Evolutionary conservation across 176 grass and related monocot genomes (phyloP).

Genomic region (Metroxylon sagu): DNA sequence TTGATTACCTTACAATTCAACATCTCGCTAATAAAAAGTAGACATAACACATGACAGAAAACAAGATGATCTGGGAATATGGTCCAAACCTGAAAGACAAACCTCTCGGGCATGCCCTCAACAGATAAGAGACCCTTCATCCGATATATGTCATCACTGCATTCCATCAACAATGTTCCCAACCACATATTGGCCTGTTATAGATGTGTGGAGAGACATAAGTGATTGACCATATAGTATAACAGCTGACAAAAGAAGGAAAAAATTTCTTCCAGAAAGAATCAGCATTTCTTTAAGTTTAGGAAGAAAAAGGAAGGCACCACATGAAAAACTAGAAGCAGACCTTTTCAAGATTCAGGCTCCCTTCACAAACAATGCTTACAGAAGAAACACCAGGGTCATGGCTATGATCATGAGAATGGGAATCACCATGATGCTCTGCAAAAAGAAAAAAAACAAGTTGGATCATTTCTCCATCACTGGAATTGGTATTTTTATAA

Average conservation of each 20-base stretch:
- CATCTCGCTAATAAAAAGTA: no score
- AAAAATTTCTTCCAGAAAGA: no score
- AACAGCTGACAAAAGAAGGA: no score
- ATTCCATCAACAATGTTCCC: constrained; percentile 77
- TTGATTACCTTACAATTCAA: no score
- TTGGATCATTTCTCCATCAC: no score
- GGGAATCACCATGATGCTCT: constrained; percentile 61
- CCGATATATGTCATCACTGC: constrained; percentile 87
- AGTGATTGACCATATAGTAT: neutral
- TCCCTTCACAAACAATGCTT: constrained; percentile 96
- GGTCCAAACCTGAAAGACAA: constrained; percentile 77
- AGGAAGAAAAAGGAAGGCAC: constrained; percentile 20
- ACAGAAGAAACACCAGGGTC: constrained; percentile 97
- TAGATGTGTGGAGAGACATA: neutral
- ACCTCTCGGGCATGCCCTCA: constrained; percentile 89
- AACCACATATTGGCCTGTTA: constrained; percentile 90
- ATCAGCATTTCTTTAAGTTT: constrained; percentile 2
- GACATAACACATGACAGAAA: neutral
- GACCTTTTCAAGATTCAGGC: constrained; percentile 93
- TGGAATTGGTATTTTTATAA: no score
- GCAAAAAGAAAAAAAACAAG: constrained; percentile 18
- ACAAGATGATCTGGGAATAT: neutral
- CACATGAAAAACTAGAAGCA: constrained; percentile 17
- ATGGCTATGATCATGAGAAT: constrained; percentile 84
- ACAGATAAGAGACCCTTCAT: constrained; percentile 95